Percentiles rank a stretch among this genome's conserved stretches.
Evolutionary conservation across 1,284 basidiomycete genomes (phyloP).

Genomic region (Stygiomarasmius scandens): DNA sequence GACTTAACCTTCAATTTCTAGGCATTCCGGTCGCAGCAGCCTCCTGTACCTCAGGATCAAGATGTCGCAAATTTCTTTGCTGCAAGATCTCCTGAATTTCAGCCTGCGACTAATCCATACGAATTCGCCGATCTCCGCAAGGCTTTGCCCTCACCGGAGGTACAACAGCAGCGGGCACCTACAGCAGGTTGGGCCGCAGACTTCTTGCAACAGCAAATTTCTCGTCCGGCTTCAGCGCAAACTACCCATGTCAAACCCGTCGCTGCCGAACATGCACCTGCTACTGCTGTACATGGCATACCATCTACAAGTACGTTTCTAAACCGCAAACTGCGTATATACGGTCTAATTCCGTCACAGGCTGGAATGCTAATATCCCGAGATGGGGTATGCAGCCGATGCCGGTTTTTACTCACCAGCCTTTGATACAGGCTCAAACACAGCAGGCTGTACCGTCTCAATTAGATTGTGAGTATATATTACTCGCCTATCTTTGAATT

Average conservation of each 20-base stretch:
- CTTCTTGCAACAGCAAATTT: slow-evolving; percentile 47
- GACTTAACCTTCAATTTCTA: slow-evolving; percentile 26
- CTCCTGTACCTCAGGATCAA: slow-evolving; percentile 50
- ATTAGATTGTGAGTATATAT: slow-evolving; percentile 21
- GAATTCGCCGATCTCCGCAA: slow-evolving; percentile 6
- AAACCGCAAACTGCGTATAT: slow-evolving; percentile 27
- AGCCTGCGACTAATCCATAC: slow-evolving; percentile 17
- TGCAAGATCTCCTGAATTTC: slow-evolving; percentile 30
- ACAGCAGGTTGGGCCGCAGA: slow-evolving; percentile 61
- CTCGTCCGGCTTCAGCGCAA: slow-evolving; percentile 1
- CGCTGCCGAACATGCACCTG: not conserved
- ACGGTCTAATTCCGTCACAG: not conserved
- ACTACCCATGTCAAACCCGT: not conserved
- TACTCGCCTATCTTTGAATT: slow-evolving; percentile 16
- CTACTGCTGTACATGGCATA: not conserved
- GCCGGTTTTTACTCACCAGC: slow-evolving; percentile 34
- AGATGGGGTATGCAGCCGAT: slow-evolving; percentile 41
- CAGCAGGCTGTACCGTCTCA: not conserved
- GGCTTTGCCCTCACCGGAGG: slow-evolving; percentile 1
- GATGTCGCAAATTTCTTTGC: slow-evolving; percentile 75
- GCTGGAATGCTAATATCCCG: slow-evolving; percentile 37
- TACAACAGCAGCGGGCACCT: slow-evolving; percentile 20
- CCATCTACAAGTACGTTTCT: not conserved
- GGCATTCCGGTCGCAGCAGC: slow-evolving; percentile 62
- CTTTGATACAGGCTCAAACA: slow-evolving; percentile 32